Conservation (phyloP, 129 eudicot species). For the Calendula officinalis region DNA sequence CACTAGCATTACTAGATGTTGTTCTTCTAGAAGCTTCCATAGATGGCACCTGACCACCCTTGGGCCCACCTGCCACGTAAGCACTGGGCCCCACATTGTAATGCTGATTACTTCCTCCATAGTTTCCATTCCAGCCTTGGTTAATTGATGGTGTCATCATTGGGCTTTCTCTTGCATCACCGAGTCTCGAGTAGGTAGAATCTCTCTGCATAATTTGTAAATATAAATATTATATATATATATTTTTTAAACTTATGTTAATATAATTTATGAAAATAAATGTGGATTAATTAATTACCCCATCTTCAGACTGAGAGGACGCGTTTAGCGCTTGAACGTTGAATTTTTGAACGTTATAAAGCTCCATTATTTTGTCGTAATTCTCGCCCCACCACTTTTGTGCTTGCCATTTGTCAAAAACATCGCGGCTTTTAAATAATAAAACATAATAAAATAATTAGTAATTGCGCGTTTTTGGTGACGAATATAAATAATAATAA, state of each 20-base stretch:
- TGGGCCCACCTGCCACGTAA: constrained; percentile 46
- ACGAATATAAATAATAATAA: too few relatives aligned
- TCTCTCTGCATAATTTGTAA: constrained; percentile 57
- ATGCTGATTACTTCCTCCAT: constrained; percentile 36
- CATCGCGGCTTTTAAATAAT: constrained; percentile 59
- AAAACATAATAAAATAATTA: background rate
- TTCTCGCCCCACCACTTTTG: constrained; percentile 98
- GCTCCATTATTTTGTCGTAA: constrained; percentile 88
- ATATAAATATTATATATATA: background rate
- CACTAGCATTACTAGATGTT: constrained; percentile 93
- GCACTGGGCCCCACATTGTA: constrained; percentile 53
- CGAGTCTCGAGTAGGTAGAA: constrained; percentile 77
- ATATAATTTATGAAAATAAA: too few relatives aligned
- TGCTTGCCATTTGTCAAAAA: constrained; percentile 97
- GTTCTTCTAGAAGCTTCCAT: constrained; percentile 95
- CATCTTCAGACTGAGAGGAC: constrained; percentile 78
- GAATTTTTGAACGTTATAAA: constrained; percentile 87
- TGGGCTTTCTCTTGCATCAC: constrained; percentile 84
- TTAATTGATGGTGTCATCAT: constrained; percentile 68
- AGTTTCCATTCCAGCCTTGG: constrained; percentile 74
- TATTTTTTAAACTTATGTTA: too few relatives aligned
- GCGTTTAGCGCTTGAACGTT: constrained; percentile 82
- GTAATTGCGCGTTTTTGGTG: too few relatives aligned
- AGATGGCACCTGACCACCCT: constrained; percentile 55
- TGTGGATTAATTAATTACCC: constrained; percentile 39